phyloP scores from a whole-genome alignment of 2,329 filamentous ascomycete genomes.

The Cyclaneusma minus region DNA sequence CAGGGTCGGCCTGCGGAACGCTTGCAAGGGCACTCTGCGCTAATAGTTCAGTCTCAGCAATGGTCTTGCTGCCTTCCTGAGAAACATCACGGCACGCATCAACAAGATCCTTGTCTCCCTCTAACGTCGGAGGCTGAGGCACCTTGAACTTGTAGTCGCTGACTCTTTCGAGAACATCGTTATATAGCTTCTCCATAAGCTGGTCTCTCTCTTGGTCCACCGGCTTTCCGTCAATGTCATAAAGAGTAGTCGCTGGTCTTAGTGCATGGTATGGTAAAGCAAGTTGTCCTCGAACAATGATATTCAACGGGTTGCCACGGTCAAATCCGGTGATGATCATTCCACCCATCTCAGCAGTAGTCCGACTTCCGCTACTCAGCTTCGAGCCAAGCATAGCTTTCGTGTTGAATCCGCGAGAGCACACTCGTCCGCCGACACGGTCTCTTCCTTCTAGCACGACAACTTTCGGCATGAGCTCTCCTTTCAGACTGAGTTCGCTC shows the following conservation, averaged over 20 bases:
- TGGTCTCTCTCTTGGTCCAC: constrained; percentile 68
- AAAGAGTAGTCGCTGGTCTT: constrained; percentile 69
- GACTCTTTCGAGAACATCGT: constrained; percentile 83
- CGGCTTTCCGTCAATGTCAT: constrained; percentile 65
- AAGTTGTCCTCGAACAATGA: constrained; percentile 80
- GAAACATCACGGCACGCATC: constrained; percentile 67
- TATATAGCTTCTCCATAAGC: constrained; percentile 82
- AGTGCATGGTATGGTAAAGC: constrained; percentile 75
- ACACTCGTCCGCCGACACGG: constrained; percentile 82
- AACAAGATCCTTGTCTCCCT: constrained; percentile 71
- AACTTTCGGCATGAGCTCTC: constrained; percentile 56
- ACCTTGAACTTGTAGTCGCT: constrained; percentile 79
- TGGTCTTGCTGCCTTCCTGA: constrained; percentile 53
- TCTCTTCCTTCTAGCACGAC: constrained; percentile 75
- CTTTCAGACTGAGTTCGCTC: constrained; percentile 45
- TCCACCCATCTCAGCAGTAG: constrained; percentile 90
- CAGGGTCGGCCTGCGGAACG: constrained; percentile 1
- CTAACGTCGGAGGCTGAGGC: constrained; percentile 52
- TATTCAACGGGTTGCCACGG: constrained; percentile 82
- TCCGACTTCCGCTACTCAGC: constrained; percentile 40
- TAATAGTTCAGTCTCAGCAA: constrained; percentile 56
- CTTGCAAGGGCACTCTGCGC: constrained; percentile 35
- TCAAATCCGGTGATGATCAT: constrained; percentile 98
- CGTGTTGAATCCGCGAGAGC: constrained; percentile 56
- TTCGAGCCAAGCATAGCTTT: constrained; percentile 33